phyloP scores from a whole-genome alignment of 148 eudicot species.

The Fallopia convolvulus region DNA sequence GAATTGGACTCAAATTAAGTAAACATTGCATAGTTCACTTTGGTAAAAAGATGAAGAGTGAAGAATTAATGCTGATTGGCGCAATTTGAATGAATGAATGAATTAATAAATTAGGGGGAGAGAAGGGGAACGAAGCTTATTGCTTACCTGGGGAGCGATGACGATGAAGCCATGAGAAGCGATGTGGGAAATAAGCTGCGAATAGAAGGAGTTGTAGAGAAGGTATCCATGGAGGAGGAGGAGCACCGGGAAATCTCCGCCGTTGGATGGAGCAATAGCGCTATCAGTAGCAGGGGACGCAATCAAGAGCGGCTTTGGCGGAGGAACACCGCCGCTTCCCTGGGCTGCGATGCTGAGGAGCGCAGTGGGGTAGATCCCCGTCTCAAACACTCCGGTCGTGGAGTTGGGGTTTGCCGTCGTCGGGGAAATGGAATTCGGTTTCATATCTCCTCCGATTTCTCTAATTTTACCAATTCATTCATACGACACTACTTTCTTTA shows the following conservation, averaged over 20 bases:
- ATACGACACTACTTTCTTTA: too few species aligned
- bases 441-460: neutral
- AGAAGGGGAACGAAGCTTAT: neutral
- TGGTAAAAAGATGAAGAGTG: too few species aligned
- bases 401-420: neutral
- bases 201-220: conserved; percentile 53
- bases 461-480: too few species aligned
- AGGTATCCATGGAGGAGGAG: conserved; percentile 66
- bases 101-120: too few species aligned
- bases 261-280: conserved; percentile 21
- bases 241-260: conserved; percentile 41
- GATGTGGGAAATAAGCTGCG: conserved; percentile 55
- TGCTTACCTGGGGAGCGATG: conserved; percentile 66
- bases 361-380: neutral
- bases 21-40: too few species aligned
- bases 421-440: neutral
- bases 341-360: conserved; percentile 2
- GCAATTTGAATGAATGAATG: too few species aligned
- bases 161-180: conserved; percentile 86
- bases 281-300: conserved; percentile 12
- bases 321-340: neutral
- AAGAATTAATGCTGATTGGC: too few species aligned
- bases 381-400: neutral
- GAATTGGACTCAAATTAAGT: too few species aligned
- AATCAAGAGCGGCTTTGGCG: conserved; percentile 47